phyloP scores from a whole-genome alignment of 306 rosid species.

The Dalbergia cochinchinensis region DNA sequence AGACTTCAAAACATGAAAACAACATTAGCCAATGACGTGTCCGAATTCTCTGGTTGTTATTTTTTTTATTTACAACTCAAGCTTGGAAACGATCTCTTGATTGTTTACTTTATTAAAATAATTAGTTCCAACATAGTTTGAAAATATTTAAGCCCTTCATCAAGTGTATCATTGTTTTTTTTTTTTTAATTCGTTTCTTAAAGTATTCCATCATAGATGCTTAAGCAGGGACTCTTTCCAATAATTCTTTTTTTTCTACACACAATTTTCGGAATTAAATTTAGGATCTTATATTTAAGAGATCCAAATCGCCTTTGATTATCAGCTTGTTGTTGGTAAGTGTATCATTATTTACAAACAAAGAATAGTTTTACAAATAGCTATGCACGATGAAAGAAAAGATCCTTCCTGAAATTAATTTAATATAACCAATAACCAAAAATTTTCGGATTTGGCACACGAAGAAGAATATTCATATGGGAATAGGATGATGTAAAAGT shows the following conservation, averaged over 20 bases:
- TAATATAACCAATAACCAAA: background rate
- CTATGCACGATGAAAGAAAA: background rate
- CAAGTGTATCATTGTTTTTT: background rate
- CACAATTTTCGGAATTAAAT: too few relatives aligned
- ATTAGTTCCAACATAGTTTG: too few relatives aligned
- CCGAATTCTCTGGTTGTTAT: background rate
- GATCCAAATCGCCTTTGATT: too few relatives aligned
- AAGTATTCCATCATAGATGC: too few relatives aligned
- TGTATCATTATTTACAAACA: background rate
- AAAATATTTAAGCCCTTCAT: too few relatives aligned
- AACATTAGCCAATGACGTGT: slow-evolving; percentile 24
- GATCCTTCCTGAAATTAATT: background rate
- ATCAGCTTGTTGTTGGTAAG: too few relatives aligned
- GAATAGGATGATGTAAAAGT: slow-evolving; percentile 15
- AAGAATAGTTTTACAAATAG: background rate
- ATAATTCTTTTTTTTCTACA: too few relatives aligned
- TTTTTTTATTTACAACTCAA: background rate
- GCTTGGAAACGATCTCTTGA: slow-evolving; percentile 1
- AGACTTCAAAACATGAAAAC: slow-evolving; percentile 27
- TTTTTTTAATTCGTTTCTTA: too few relatives aligned
- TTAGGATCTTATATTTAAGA: too few relatives aligned
- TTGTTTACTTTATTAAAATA: background rate
- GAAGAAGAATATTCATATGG: slow-evolving; percentile 44
- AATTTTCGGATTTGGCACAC: slow-evolving; percentile 35
- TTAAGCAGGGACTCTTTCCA: too few relatives aligned